Evolutionary conservation across 2,329 filamentous ascomycete species (phyloP), one percentile per base, ranked within the genome.

Genomic region (Diaporthe velutina): DNA sequence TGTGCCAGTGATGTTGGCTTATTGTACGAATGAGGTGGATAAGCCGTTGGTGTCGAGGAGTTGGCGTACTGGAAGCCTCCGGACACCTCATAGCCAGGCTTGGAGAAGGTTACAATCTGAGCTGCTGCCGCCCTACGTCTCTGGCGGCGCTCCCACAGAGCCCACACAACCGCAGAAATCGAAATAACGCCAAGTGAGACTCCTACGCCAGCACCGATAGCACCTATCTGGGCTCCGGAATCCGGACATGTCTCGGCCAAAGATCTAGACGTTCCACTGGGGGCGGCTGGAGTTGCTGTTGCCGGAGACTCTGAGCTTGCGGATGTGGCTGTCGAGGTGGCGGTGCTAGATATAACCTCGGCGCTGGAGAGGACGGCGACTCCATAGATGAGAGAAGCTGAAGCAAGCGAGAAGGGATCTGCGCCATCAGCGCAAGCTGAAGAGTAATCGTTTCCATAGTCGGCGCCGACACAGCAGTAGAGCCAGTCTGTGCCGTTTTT

Each of bases 101-200:
- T 60, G n/a, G 33, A 28, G 22, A 25, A 60, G 22, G 22, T 38
- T 5, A 38, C 35, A n/a, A 13, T n/a, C 13, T 60, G 57, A 13
- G 35, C 57, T 28, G 35, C 19, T 15, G 10, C 38, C n/a, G 35
- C 57, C 7, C 22, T 60, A 3, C 12, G 22, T 28, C n/a, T 25
- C 57, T 60, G n/a, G 22, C 57, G 57, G 35, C 57, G 57, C n/a
- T 60, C 57, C 57, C 57, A 60, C 4, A 60, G 42, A 40, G 57
- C 57, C 57, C 57, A 60, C 12, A n/a, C 13, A 2, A 60, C 17
- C 22, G 57, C 33, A 17, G 35, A 22, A n/a, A 60, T n/a, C 22
- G 57, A 38, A 22, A 60, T 25, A 19, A 60, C 57, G 7, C 35
- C 57, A 19, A 60, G 57, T 15, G 57, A 60, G n/a, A 28, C 57